Evolutionary conservation across 192 early-diverging fungal genomes (phyloP).

Genomic region (Mortierella alpina): DNA sequence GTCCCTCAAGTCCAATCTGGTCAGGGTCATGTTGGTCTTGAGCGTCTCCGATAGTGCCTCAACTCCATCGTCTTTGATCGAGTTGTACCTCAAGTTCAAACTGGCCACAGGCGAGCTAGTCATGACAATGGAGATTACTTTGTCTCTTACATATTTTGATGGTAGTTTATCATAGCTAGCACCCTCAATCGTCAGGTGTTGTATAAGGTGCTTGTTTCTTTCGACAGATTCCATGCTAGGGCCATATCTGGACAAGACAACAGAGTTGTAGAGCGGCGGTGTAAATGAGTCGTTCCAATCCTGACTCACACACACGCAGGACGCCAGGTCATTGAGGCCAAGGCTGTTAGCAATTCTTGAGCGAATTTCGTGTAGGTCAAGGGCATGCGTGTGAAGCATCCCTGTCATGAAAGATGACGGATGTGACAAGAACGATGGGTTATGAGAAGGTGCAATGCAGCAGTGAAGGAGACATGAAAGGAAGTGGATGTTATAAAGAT

Average conservation of each 20-base stretch:
- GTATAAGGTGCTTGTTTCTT: constrained; percentile 4
- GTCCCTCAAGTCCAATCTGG: constrained; percentile 2
- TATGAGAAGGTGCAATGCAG: neutral
- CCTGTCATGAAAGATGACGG: neutral
- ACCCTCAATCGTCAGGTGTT: neutral
- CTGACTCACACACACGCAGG: neutral
- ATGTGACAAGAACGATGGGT: neutral
- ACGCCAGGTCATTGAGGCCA: constrained; percentile 2
- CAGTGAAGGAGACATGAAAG: constrained; percentile 4
- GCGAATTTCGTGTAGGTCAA: neutral
- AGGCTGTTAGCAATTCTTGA: constrained; percentile 3
- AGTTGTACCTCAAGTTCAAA: neutral
- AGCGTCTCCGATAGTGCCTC: constrained; percentile 1
- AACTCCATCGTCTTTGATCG: neutral
- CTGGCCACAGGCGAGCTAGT: constrained; percentile 1
- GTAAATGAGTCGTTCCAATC: constrained; percentile 12
- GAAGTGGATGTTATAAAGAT: neutral
- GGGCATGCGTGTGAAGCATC: no score
- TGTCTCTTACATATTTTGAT: neutral
- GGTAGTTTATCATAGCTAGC: neutral
- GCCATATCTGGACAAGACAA: constrained; percentile 1
- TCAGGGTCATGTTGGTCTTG: constrained; percentile 18
- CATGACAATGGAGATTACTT: constrained; percentile 1
- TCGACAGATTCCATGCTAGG: constrained; percentile 1
- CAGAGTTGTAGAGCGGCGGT: constrained; percentile 11